These are phyloP conservation scores for Tephrocybe rancida DNA, from an alignment of 768 basidiomycete genomes.

Conservation along the genomic window DNA sequence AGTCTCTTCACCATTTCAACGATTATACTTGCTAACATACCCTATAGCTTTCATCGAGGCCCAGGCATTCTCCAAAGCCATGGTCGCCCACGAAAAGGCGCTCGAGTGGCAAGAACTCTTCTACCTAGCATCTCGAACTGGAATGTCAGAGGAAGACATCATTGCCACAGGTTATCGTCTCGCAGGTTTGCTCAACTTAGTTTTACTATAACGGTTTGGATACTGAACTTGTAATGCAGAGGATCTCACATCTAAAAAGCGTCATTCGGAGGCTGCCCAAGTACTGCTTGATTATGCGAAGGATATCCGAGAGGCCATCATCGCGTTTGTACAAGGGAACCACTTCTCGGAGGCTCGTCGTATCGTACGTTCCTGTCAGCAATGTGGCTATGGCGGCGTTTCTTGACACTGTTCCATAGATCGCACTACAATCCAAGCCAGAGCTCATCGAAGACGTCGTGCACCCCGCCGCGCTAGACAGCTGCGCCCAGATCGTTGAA, in stretches of 20 bases:
- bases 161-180: constrained; percentile 72
- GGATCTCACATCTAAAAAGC: constrained; percentile 78
- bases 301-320: constrained; percentile 76
- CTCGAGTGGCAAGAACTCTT: constrained; percentile 93
- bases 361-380: constrained; percentile 53
- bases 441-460: constrained; percentile 76
- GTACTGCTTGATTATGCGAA: constrained; percentile 84
- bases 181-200: constrained; percentile 54
- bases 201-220: neutral
- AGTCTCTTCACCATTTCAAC: constrained; percentile 15
- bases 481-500: constrained; percentile 73
- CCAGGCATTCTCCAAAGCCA: constrained; percentile 63
- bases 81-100: constrained; percentile 87
- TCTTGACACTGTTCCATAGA: constrained; percentile 41
- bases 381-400: neutral
- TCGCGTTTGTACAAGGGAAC: constrained; percentile 78
- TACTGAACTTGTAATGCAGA: constrained; percentile 50
- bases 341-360: constrained; percentile 88
- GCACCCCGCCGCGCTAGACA: constrained; percentile 77
- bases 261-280: constrained; percentile 76
- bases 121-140: constrained; percentile 63
- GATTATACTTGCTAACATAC: neutral
- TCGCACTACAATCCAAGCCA: constrained; percentile 49
- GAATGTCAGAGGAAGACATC: constrained; percentile 56
- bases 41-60: constrained; percentile 75